Evolutionary conservation across 345 rosid species (phyloP).

Genomic region (Citrus trifoliata): DNA sequence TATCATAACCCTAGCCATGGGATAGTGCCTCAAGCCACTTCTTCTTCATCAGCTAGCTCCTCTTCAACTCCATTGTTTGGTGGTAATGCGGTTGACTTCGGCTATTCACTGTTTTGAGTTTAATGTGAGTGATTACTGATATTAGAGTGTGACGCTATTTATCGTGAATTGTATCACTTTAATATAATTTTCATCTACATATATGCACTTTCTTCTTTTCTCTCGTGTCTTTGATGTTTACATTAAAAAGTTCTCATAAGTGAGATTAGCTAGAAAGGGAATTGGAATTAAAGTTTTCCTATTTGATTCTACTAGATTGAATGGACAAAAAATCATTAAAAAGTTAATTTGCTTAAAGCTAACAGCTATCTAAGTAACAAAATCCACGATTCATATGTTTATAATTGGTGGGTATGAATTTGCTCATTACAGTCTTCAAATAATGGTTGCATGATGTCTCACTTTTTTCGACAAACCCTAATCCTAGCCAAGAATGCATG

Average conservation of each 20-base stretch:
- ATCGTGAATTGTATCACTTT: constrained; percentile 8
- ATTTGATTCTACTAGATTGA: neutral
- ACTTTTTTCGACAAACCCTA: constrained; percentile 30
- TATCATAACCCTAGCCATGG: constrained; percentile 16
- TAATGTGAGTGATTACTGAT: constrained; percentile 16
- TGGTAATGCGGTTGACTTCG: constrained; percentile 45
- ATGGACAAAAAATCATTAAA: neutral
- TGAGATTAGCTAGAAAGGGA: constrained; percentile 9
- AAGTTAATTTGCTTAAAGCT: neutral
- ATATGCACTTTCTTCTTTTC: constrained; percentile 6
- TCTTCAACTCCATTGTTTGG: constrained; percentile 22
- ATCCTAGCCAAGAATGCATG: neutral
- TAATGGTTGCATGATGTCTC: constrained; percentile 22
- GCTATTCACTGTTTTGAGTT: constrained; percentile 33
- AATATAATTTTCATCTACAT: neutral
- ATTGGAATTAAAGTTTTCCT: constrained; percentile 3
- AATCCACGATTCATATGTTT: neutral
- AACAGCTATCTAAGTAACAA: neutral
- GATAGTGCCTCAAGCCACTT: constrained; percentile 27
- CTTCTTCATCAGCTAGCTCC: constrained; percentile 23
- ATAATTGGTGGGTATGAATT: neutral
- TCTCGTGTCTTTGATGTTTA: neutral
- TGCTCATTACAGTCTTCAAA: neutral
- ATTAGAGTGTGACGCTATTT: neutral
- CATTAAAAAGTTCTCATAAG: constrained; percentile 2